These are phyloP conservation scores for Populus hybrid DNA, from an alignment of 441 rosid genomes.

Conservation along the genomic window DNA sequence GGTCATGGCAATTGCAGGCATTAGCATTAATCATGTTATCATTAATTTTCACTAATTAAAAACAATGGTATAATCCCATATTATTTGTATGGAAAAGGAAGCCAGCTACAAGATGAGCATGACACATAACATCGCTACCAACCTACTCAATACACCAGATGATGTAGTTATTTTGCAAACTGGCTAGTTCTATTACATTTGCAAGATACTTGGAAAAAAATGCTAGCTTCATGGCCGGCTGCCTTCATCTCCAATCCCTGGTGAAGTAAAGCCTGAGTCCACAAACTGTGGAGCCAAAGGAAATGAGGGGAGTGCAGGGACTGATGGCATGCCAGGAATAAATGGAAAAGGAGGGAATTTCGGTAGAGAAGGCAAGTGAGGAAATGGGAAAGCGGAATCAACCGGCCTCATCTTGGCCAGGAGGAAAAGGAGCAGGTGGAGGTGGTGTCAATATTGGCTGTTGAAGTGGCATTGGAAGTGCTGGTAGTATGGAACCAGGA, in stretches of 20 bases:
- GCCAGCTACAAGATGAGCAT: not conserved
- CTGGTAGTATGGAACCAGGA: not conserved
- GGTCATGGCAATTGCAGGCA: not conserved
- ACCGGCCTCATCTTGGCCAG: not conserved
- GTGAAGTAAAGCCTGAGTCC: not conserved
- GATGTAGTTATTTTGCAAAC: not conserved
- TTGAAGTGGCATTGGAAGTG: not conserved
- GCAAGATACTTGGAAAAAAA: not conserved
- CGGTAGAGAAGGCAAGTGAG: conserved; percentile 12
- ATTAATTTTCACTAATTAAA: not conserved
- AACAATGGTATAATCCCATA: not conserved
- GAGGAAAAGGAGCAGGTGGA: not conserved
- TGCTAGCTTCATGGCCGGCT: conserved; percentile 5
- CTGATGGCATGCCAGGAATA: conserved; percentile 14
- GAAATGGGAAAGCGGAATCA: conserved; percentile 16
- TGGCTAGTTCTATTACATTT: not conserved
- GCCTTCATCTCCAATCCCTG: not conserved
- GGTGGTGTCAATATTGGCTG: not conserved
- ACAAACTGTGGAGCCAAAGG: not conserved
- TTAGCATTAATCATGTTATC: not conserved
- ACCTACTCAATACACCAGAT: not conserved
- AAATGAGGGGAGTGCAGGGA: not conserved
- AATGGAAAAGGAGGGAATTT: conserved; percentile 20
- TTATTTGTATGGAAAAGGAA: not conserved
- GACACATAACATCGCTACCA: not conserved